Evolutionary conservation across 805 yeast genomes (phyloP).

Genomic region (Komagataella kurtzmanii): DNA sequence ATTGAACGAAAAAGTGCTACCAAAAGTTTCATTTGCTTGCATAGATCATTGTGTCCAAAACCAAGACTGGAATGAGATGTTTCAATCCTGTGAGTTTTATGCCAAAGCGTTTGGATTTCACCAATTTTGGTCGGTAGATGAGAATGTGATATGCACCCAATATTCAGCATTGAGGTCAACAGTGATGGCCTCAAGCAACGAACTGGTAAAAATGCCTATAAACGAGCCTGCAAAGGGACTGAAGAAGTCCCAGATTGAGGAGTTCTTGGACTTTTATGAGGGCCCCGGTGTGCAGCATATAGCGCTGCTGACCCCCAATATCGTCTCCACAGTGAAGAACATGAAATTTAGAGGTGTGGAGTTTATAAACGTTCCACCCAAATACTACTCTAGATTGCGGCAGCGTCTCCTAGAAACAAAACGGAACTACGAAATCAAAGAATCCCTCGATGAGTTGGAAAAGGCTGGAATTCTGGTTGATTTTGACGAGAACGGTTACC

Average conservation of each 20-base stretch:
- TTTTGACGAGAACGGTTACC: constrained; percentile 65
- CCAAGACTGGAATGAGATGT: constrained; percentile 58
- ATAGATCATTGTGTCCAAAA: constrained; percentile 81
- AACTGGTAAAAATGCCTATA: constrained; percentile 62
- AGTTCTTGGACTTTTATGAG: constrained; percentile 56
- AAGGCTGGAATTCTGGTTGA: constrained; percentile 56
- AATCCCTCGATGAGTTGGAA: constrained; percentile 35
- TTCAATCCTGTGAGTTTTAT: constrained; percentile 42
- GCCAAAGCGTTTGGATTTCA: constrained; percentile 58
- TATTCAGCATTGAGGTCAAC: constrained; percentile 58
- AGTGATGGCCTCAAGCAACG: constrained; percentile 63
- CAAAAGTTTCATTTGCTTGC: constrained; percentile 23
- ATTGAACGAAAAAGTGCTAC: constrained; percentile 9
- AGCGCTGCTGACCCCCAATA: constrained; percentile 54
- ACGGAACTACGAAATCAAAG: constrained; percentile 26
- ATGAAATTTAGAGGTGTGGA: constrained; percentile 53
- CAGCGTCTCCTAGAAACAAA: constrained; percentile 31
- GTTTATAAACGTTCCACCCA: constrained; percentile 46
- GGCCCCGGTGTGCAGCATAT: constrained; percentile 85
- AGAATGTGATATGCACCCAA: constrained; percentile 55
- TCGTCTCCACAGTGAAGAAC: constrained; percentile 37
- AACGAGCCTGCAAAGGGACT: constrained; percentile 71
- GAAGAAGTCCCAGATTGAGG: constrained; percentile 68
- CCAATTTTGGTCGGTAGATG: constrained; percentile 78
- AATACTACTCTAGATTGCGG: constrained; percentile 41